A percentile compares a stretch with the other conserved stretches of the same genome.
Evolutionary conservation across 805 yeast species (phyloP).

Genomic region (Priceomyces castillae): DNA sequence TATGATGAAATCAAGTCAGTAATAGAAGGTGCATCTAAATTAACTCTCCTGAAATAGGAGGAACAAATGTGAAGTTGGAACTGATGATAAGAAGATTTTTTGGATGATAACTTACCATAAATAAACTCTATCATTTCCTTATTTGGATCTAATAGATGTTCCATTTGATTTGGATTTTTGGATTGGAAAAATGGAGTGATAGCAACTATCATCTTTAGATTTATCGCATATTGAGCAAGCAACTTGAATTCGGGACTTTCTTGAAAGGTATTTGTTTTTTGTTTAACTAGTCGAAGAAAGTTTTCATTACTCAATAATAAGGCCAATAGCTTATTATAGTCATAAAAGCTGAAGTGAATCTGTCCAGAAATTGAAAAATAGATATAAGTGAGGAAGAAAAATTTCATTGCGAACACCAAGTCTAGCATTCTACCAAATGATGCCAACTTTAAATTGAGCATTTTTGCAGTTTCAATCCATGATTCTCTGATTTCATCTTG

Average conservation of each 20-base stretch:
- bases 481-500: background rate
- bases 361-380: conserved; percentile 17
- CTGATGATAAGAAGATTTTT: conserved; percentile 7
- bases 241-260: conserved; percentile 14
- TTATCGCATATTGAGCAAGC: conserved; percentile 24
- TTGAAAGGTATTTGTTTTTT: conserved; percentile 8
- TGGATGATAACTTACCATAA: conserved; percentile 13
- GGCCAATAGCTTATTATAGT: conserved; percentile 24
- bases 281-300: conserved; percentile 17
- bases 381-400: conserved; percentile 23
- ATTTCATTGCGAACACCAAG: conserved; percentile 21
- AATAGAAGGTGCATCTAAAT: conserved; percentile 7
- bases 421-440: conserved; percentile 22
- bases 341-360: conserved; percentile 25
- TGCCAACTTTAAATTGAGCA: conserved; percentile 14
- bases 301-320: conserved; percentile 17
- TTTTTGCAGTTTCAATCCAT: conserved; percentile 11
- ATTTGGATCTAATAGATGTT: conserved; percentile 25
- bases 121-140: conserved; percentile 14
- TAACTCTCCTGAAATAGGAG: conserved; percentile 21
- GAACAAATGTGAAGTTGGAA: conserved; percentile 16
- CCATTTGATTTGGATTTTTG: conserved; percentile 24
- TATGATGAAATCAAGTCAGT: conserved; percentile 16
- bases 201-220: conserved; percentile 26
- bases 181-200: conserved; percentile 27